Conservation (phyloP, 306 rosid genomes). For the Trifolium subterraneum region DNA sequence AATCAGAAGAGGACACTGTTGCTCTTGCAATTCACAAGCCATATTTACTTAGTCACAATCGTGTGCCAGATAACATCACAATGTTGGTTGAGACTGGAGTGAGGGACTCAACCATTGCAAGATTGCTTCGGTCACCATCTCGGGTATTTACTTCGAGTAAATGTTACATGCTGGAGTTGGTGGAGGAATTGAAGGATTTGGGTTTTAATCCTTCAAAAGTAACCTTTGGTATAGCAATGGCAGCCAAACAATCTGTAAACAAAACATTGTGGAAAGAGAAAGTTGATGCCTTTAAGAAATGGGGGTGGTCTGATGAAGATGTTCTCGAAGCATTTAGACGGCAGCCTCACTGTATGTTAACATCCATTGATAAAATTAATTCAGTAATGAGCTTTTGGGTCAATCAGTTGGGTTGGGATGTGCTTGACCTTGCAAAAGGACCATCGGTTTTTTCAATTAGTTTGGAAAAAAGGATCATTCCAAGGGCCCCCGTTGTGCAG, state of each 20-base stretch:
- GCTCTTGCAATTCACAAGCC: background rate
- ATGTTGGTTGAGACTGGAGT: background rate
- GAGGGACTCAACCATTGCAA: background rate
- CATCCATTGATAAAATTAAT: conserved; percentile 43
- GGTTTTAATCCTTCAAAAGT: background rate
- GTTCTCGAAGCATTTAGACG: conserved; percentile 39
- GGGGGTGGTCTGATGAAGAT: conserved; percentile 60
- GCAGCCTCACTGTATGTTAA: conserved; percentile 43
- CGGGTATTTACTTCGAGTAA: too few relatives aligned
- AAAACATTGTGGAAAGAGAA: conserved; percentile 49
- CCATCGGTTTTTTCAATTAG: conserved; percentile 33
- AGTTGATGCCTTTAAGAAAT: conserved; percentile 46
- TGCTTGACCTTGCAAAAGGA: background rate
- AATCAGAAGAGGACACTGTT: background rate
- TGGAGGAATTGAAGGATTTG: background rate
- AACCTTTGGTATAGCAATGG: conserved; percentile 14
- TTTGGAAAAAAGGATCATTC: conserved; percentile 47
- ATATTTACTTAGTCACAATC: background rate
- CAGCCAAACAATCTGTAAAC: conserved; percentile 2
- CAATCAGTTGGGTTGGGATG: conserved; percentile 42
- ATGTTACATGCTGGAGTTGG: background rate
- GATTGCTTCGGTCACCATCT: background rate
- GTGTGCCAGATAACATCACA: background rate
- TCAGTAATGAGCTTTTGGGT: conserved; percentile 29
- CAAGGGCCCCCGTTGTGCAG: too few relatives aligned